Percentiles rank a stretch among this genome's conserved stretches.
phyloP scores from a whole-genome alignment of 257 asterid species.

The Fraxinus americana region DNA sequence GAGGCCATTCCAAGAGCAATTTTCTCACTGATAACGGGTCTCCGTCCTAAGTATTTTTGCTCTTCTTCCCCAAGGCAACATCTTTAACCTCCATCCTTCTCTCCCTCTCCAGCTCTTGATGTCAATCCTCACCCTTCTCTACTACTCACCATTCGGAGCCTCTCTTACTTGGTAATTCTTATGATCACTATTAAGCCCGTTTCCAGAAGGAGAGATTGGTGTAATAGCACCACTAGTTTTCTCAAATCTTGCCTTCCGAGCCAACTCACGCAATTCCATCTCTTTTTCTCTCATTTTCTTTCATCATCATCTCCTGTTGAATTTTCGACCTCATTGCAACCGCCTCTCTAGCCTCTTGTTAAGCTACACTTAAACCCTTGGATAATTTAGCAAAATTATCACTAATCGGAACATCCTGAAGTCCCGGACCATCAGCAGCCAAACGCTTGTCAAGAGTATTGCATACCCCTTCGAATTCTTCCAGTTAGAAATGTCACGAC shows the following conservation, averaged over 20 bases:
- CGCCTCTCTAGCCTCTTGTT: conserved; percentile 93
- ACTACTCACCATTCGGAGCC: conserved; percentile 26
- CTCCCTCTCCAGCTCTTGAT: conserved; percentile 91
- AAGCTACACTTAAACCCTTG: conserved; percentile 77
- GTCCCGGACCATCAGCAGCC: conserved; percentile 96
- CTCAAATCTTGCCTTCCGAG: conserved; percentile 83
- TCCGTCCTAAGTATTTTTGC: conserved; percentile 85
- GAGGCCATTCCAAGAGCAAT: conserved; percentile 89
- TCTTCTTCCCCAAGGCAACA: conserved; percentile 86
- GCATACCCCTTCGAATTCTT: conserved; percentile 95
- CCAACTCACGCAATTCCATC: conserved; percentile 73
- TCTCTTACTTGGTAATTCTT: conserved; percentile 58
- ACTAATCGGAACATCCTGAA: conserved; percentile 91
- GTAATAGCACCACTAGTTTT: conserved; percentile 66
- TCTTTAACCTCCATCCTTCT: conserved; percentile 85
- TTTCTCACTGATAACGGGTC: conserved; percentile 85
- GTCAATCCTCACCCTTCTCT: no score
- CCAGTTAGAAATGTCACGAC: conserved; percentile 96
- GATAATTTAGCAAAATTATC: conserved; percentile 86
- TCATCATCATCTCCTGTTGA: conserved; percentile 90
- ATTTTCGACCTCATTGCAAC: conserved; percentile 92
- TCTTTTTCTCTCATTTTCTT: conserved; percentile 88
- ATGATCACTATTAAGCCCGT: conserved; percentile 39
- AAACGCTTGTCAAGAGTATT: conserved; percentile 88
- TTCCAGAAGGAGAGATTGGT: conserved; percentile 70